Base-by-base conservation (phyloP, 164 flowering plant species). In the Vitis riparia region DNA sequence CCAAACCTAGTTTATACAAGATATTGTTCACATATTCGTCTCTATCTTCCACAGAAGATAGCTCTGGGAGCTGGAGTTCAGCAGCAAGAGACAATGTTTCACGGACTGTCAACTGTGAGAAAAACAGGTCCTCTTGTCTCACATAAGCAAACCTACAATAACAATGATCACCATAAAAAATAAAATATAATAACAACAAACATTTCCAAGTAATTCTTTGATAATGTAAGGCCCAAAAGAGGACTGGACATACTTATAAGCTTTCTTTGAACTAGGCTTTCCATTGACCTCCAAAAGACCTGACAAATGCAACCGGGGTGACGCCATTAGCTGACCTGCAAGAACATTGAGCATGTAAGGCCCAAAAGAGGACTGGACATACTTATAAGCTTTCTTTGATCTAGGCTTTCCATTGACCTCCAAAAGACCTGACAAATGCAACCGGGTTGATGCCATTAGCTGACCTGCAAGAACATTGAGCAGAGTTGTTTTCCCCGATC, bases 401-500 rank as follows among this genome's bases (percentile, higher is more conserved):
- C 70, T 71, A 16, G 81, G 80, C 68, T 67, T 78, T 66, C 97
- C 97, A 83, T 96, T 96, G 79, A 90, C 75, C 73, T 90, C 90
- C 79, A 96, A 72, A 69, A 83, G 81, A 11, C 99, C 99, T 5
- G 95, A 88, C 66, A 96, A 81, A 71, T 81, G 89, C 65, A 96
- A 63, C 51, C 87, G 76, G 1, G 96, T 85, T 0, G 99, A 93
- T 2, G 88, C 85, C 27, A 70, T 73, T 12, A 87, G 83, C 81
- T 96, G 99, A 16, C 99, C 97, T 0, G 97, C 97, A 37, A 95
- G 84, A 75, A 93, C 88, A 79, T 93, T 93, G 55, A 96, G 91
- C 81, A 96, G 75, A 0, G 98, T 96, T 0, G 99, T 96, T 75
- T 96, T 96, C 68, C 99, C 99, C 29, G 98, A 93, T 11, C 99